These are phyloP conservation scores for Phialocephala sp. DNA, from an alignment of 2,329 filamentous ascomycete species.

Conservation along the genomic window DNA sequence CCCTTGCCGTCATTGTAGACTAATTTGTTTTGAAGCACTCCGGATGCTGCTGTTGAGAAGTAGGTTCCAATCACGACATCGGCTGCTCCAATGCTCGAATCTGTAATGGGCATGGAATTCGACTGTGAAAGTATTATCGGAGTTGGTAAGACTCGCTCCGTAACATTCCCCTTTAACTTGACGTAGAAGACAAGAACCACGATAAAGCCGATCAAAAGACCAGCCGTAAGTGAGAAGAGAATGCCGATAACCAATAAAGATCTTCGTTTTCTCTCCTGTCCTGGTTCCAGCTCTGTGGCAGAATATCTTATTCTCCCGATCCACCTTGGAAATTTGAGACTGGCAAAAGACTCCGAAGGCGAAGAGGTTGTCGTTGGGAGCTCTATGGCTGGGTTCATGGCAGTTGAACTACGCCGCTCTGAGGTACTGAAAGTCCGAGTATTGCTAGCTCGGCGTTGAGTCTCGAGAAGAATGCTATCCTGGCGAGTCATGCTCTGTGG, in stretches of 20 bases:
- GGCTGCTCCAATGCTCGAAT: background rate
- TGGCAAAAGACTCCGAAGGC: background rate
- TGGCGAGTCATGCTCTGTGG: background rate
- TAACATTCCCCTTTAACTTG: background rate
- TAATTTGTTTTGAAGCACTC: background rate
- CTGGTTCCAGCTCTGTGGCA: background rate
- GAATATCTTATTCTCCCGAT: background rate
- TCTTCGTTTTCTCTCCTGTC: background rate
- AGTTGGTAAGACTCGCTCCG: background rate
- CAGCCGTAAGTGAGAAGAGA: background rate
- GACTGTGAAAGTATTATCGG: background rate
- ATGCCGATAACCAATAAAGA: background rate
- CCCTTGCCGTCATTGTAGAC: conserved; percentile 1
- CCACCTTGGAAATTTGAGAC: background rate
- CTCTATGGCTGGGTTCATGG: background rate
- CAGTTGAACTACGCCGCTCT: background rate
- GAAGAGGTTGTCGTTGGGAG: background rate
- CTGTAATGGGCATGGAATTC: background rate
- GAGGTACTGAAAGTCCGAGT: background rate
- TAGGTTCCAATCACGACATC: background rate
- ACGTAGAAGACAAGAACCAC: background rate
- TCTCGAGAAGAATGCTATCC: background rate
- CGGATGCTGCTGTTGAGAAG: background rate
- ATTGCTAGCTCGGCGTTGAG: background rate
- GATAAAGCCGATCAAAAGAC: background rate